Percentiles rank a stretch among this genome's conserved stretches.
Evolutionary conservation across 1,284 basidiomycete species (phyloP).

Genomic region (Thecaphora thlaspeos): DNA sequence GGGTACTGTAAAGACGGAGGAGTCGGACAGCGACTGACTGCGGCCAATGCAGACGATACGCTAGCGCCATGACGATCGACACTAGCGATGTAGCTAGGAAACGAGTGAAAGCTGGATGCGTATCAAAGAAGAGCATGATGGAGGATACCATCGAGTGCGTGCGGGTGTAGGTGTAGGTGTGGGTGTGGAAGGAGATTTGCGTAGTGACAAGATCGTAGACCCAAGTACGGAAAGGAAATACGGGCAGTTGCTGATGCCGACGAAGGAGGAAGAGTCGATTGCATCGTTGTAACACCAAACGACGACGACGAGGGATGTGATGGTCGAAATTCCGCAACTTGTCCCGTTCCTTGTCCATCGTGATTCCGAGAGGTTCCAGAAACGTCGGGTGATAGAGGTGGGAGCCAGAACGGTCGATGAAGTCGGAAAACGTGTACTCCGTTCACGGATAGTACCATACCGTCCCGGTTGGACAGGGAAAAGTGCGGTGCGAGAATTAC

Average conservation of each 20-base stretch:
- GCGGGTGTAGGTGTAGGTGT: too few species aligned
- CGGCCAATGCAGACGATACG: not conserved
- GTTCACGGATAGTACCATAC: too few species aligned
- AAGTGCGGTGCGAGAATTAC: too few species aligned
- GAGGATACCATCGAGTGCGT: not conserved
- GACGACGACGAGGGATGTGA: constrained; percentile 5
- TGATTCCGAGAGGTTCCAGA: constrained; percentile 11
- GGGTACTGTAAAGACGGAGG: not conserved
- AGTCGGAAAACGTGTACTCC: too few species aligned
- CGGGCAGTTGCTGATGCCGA: not conserved
- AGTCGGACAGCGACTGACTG: not conserved
- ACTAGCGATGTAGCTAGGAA: not conserved
- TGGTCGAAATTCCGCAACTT: too few species aligned
- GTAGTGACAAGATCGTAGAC: not conserved
- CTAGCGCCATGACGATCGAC: not conserved
- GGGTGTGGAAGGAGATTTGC: not conserved
- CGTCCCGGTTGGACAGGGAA: too few species aligned
- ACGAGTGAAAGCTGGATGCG: too few species aligned
- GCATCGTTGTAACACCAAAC: not conserved
- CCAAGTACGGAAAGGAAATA: not conserved
- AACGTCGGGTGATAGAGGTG: not conserved
- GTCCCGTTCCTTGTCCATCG: too few species aligned
- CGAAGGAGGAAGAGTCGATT: not conserved
- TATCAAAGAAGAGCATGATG: not conserved
- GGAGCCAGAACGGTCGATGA: too few species aligned